These are phyloP conservation scores for Galeopsis tetrahit DNA, from an alignment of 257 asterid genomes.

Conservation along the genomic window DNA sequence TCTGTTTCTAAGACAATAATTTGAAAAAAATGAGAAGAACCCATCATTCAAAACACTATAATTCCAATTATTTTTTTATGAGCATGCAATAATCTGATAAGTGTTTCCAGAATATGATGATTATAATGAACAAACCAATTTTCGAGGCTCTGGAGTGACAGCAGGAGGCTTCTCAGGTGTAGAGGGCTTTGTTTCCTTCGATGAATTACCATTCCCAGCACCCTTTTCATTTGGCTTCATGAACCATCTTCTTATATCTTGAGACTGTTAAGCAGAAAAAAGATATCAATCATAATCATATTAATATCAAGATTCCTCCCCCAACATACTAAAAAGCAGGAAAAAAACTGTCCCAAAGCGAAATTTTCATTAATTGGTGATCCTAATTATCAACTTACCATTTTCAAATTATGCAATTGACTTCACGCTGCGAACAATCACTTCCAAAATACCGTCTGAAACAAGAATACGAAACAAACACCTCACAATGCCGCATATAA, in stretches of 20 bases:
- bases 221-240: slow-evolving; percentile 70
- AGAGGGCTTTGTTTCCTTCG: slow-evolving; percentile 48
- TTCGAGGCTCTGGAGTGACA: slow-evolving; percentile 47
- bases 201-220: slow-evolving; percentile 54
- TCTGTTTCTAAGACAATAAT: slow-evolving; percentile 6
- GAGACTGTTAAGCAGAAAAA: slow-evolving; percentile 54
- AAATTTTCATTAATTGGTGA: background rate
- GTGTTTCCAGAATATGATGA: background rate
- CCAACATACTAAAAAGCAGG: background rate
- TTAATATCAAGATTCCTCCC: background rate
- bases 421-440: slow-evolving; percentile 28
- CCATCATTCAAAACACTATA: background rate
- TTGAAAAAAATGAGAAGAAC: background rate
- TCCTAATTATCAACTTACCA: slow-evolving; percentile 41
- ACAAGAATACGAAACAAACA: slow-evolving; percentile 14
- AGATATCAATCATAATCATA: slow-evolving; percentile 11
- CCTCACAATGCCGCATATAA: background rate
- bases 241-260: slow-evolving; percentile 95
- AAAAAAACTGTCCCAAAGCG: background rate
- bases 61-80: background rate
- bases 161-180: slow-evolving; percentile 60
- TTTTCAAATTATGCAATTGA: slow-evolving; percentile 19
- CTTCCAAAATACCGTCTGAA: slow-evolving; percentile 38
- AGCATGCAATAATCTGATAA: slow-evolving; percentile 27
- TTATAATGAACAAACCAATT: slow-evolving; percentile 40